phyloP scores from a whole-genome alignment of 2,329 filamentous ascomycete genomes.

The Cadophora gregata region DNA sequence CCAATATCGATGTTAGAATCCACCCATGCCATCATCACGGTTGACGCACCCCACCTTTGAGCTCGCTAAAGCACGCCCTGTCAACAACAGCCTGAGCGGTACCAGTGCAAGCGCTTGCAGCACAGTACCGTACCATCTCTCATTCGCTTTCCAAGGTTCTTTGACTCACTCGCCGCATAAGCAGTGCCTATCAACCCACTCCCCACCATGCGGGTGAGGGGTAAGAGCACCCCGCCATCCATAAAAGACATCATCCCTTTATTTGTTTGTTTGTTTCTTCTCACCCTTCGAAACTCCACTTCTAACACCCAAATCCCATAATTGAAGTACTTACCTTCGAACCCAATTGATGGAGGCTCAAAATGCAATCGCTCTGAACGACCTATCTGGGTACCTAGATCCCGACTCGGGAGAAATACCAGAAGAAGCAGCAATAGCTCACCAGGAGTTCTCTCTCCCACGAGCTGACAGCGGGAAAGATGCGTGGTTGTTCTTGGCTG shows the following conservation, averaged over 20 bases:
- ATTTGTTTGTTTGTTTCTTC: background rate
- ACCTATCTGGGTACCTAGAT: conserved; percentile 16
- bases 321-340: background rate
- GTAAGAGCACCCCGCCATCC: background rate
- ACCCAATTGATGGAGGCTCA: conserved; percentile 27
- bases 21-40: background rate
- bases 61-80: background rate
- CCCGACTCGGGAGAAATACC: background rate
- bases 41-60: background rate
- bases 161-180: background rate
- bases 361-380: conserved; percentile 22
- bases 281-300: background rate
- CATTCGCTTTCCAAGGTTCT: no score
- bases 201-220: background rate
- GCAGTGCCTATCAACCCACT: background rate
- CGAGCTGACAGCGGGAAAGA: conserved; percentile 54
- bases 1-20: background rate
- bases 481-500: conserved; percentile 56
- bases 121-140: no score
- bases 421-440: conserved; percentile 8
- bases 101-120: background rate
- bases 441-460: conserved; percentile 46
- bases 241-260: background rate
- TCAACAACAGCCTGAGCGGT: background rate
- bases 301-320: background rate